Percentiles rank a stretch among this genome's conserved stretches.
Conservation (phyloP, 495 filamentous ascomycete genomes). For the Elaphomyces granulatus region DNA sequence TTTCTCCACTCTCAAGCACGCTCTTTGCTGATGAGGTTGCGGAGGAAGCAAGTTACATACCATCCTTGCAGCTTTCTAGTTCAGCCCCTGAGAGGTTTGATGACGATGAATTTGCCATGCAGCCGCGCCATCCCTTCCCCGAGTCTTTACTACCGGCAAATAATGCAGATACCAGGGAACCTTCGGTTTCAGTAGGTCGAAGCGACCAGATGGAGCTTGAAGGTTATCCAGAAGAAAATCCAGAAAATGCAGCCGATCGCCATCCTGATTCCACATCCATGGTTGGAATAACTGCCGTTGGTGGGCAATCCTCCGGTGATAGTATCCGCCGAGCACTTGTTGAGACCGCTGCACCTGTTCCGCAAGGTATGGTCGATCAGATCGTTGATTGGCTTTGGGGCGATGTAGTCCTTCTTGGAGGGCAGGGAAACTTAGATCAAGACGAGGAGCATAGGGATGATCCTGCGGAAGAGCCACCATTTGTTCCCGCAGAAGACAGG, state of each 20-base stretch:
- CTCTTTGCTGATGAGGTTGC: neutral
- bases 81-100: neutral
- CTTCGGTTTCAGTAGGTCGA: neutral
- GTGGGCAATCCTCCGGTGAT: neutral
- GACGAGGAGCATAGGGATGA: conserved; percentile 47
- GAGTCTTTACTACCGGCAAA: neutral
- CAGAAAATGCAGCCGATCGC: neutral
- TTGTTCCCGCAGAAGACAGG: conserved; percentile 39
- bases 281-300: neutral
- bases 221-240: neutral
- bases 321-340: no score
- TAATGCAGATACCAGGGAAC: neutral
- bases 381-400: conserved; percentile 50
- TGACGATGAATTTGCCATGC: neutral
- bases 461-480: conserved; percentile 45
- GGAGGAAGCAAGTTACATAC: neutral
- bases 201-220: neutral
- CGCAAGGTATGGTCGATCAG: conserved; percentile 7
- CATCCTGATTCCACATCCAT: neutral
- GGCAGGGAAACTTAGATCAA: conserved; percentile 19
- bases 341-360: neutral
- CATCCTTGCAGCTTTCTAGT: neutral
- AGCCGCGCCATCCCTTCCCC: neutral
- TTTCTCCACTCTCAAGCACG: neutral
- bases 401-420: conserved; percentile 29